Conservation (phyloP, 768 basidiomycete genomes). For the Xanthoconium purpureum region DNA sequence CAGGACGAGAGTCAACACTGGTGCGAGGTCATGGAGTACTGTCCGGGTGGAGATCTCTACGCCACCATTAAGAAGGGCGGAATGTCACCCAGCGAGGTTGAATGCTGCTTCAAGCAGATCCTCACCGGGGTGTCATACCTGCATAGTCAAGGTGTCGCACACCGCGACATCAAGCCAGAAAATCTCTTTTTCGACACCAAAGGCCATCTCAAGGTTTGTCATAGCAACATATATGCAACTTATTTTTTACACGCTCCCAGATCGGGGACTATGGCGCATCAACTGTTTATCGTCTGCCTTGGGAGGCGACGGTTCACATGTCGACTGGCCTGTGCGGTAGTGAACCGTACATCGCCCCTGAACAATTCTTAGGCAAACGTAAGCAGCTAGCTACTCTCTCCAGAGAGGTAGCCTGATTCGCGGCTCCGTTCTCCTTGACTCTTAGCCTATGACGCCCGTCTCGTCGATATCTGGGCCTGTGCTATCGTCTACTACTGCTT, state of each 20-base stretch:
- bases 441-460: conserved; percentile 91
- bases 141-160: conserved; percentile 95
- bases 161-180: conserved; percentile 97
- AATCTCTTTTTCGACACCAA: conserved; percentile 92
- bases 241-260: conserved; percentile 39
- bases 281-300: conserved; percentile 97
- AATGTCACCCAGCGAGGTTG: conserved; percentile 89
- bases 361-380: conserved; percentile 97
- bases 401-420: conserved; percentile 38
- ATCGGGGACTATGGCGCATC: conserved; percentile 99
- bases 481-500: conserved; percentile 98
- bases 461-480: conserved; percentile 97
- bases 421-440: conserved; percentile 11
- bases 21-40: conserved; percentile 99
- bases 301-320: conserved; percentile 97
- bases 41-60: conserved; percentile 96
- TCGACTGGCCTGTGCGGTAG: conserved; percentile 96
- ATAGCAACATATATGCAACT: neutral
- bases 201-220: conserved; percentile 85
- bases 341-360: conserved; percentile 98
- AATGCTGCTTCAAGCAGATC: conserved; percentile 98
- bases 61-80: conserved; percentile 97
- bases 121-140: conserved; percentile 85
- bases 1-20: conserved; percentile 95
- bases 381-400: conserved; percentile 43